These are phyloP conservation scores for Pleurotus eryngii DNA, from an alignment of 768 basidiomycete genomes.

Conservation along the genomic window DNA sequence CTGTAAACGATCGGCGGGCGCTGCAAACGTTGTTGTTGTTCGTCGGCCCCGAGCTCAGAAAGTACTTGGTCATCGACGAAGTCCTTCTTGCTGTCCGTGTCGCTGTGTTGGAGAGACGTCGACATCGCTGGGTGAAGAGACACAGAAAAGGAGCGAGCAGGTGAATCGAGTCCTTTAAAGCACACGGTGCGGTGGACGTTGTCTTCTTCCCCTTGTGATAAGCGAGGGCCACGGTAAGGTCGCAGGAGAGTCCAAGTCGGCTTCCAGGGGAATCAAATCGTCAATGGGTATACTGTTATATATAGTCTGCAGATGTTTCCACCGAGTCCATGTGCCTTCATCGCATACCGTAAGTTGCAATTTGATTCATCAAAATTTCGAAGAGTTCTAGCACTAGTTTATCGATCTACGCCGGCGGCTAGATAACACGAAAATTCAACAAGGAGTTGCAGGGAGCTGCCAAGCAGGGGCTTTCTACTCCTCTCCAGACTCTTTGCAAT, in stretches of 20 bases:
- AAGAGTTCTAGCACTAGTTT: too few relatives aligned
- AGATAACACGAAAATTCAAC: too few relatives aligned
- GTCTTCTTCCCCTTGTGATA: constrained; percentile 2
- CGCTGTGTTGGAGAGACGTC: not conserved
- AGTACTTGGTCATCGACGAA: constrained; percentile 11
- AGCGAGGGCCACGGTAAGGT: not conserved
- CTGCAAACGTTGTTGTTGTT: constrained; percentile 3
- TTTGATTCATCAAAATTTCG: too few relatives aligned
- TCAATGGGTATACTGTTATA: not conserved
- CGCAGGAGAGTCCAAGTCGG: not conserved
- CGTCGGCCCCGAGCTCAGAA: constrained; percentile 10
- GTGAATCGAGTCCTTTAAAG: constrained; percentile 4
- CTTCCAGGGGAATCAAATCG: not conserved
- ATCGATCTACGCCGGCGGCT: too few relatives aligned
- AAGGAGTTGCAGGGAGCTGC: too few relatives aligned
- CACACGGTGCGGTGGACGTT: not conserved
- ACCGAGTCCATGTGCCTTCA: not conserved
- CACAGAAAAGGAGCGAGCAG: constrained; percentile 10
- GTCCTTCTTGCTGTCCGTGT: constrained; percentile 8
- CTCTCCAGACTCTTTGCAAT: too few relatives aligned
- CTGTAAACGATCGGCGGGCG: constrained; percentile 68
- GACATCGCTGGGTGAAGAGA: not conserved
- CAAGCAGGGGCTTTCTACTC: too few relatives aligned
- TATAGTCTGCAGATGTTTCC: not conserved
- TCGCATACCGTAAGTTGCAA: not conserved